Evolutionary conservation across 139 green algal species (phyloP).

Genomic region (Edaphochlamys debaryana): DNA sequence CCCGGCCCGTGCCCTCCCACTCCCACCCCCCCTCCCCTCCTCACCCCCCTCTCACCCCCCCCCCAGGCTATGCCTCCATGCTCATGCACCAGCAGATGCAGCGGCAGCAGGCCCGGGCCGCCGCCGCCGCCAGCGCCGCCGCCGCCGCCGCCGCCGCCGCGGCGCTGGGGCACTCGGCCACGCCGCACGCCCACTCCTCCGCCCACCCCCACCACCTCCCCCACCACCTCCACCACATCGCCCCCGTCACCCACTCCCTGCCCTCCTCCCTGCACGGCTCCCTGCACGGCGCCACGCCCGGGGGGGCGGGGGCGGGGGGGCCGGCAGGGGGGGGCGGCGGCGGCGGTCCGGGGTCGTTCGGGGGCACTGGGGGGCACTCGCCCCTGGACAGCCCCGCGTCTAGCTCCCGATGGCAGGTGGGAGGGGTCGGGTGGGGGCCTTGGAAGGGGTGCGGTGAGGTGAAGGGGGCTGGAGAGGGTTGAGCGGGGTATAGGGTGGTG

Average conservation of each 20-base stretch:
- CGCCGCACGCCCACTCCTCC: too few relatives aligned
- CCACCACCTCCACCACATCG: neutral
- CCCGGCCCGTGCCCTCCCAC: too few relatives aligned
- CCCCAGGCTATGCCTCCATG: constrained; percentile 12
- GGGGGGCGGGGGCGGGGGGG: neutral
- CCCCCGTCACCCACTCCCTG: neutral
- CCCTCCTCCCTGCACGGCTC: constrained; percentile 3
- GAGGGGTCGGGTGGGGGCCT: neutral
- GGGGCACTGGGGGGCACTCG: neutral
- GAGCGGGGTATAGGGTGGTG: too few relatives aligned
- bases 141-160: neutral
- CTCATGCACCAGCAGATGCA: constrained; percentile 4
- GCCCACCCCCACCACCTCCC: neutral
- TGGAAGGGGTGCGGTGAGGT: too few relatives aligned
- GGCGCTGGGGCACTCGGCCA: too few relatives aligned
- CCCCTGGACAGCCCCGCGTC: neutral
- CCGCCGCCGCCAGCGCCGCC: neutral
- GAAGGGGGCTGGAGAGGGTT: too few relatives aligned
- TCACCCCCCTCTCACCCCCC: neutral
- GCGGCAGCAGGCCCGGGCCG: too few relatives aligned
- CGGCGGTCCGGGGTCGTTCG: too few relatives aligned
- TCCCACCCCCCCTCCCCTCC: neutral
- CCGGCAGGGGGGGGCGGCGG: neutral
- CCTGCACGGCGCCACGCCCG: too few relatives aligned
- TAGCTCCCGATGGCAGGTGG: constrained; percentile 10